phyloP scores from a whole-genome alignment of 805 yeast genomes.

The Middelhovenomyces tepae region DNA sequence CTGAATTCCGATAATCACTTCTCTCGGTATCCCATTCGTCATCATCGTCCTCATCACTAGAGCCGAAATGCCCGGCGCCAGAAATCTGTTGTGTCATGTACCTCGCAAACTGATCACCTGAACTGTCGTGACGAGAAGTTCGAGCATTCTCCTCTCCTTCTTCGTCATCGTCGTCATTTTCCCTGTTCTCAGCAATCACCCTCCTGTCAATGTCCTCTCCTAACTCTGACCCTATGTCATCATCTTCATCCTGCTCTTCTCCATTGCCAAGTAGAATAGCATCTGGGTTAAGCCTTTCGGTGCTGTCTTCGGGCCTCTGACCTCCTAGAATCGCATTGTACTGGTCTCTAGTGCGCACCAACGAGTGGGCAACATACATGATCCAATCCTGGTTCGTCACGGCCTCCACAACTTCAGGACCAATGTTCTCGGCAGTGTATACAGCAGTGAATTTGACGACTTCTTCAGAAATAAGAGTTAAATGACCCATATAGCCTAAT shows the following conservation, averaged over 20 bases:
- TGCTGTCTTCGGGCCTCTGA: slow-evolving; percentile 38
- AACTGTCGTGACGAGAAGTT: slow-evolving; percentile 6
- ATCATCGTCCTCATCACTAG: slow-evolving; percentile 51
- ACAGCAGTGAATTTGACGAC: slow-evolving; percentile 75
- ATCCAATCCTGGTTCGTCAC: slow-evolving; percentile 57
- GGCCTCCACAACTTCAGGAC: slow-evolving; percentile 43
- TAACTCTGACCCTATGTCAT: slow-evolving; percentile 12
- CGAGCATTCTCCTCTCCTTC: slow-evolving; percentile 15
- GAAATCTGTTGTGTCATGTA: slow-evolving; percentile 72
- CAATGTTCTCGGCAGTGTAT: slow-evolving; percentile 50
- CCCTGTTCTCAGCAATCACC: slow-evolving; percentile 17
- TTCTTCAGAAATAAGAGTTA: slow-evolving; percentile 89
- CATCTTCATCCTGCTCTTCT: slow-evolving; percentile 28
- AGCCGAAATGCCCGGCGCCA: slow-evolving; percentile 41
- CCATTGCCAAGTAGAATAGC: slow-evolving; percentile 27
- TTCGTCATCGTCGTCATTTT: slow-evolving; percentile 23
- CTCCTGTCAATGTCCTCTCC: slow-evolving; percentile 13
- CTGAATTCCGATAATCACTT: slow-evolving; percentile 4
- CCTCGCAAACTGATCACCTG: slow-evolving; percentile 50
- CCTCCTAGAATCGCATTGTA: slow-evolving; percentile 92
- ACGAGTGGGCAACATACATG: slow-evolving; percentile 68
- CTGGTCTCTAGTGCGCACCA: slow-evolving; percentile 85
- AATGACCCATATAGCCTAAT: slow-evolving; percentile 95
- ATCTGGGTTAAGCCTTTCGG: slow-evolving; percentile 24
- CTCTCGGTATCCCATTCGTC: slow-evolving; percentile 29